Base-by-base conservation (phyloP, 2,329 filamentous ascomycete genomes). In the Raffaelea ambrosiae region DNA sequence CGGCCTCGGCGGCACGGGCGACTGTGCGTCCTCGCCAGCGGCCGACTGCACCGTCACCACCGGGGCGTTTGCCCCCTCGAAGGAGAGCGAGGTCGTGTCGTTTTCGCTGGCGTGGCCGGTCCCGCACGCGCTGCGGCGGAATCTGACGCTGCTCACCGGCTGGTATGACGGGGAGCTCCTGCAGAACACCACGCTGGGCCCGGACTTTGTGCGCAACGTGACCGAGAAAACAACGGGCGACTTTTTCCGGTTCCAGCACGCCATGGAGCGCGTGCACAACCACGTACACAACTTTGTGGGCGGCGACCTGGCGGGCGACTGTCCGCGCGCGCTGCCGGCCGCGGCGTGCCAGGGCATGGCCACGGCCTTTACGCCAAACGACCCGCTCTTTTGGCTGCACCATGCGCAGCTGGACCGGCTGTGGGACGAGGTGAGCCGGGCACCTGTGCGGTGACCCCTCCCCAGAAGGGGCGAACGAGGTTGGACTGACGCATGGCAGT, bases 41-140 rank as follows among this genome's bases (percentile, higher is more conserved):
- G 43, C 43, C 8, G 43, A 44, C 19, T 44, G 43, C 11, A 44
- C 20, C 43, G 43, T 44, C 33, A 44, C 43, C 43, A 44, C 43
- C 2, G 43, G 43, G 9, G 43, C 43, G 3, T 44, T 44, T 44
- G 29, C 43, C 18, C 29, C 29, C 13, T 44, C 43, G n/a, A 22
- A 14, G 8, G 18, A 38, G 9, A 33, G 16, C 9, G 16, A 33
- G 31, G 31, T 9, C 23, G 41, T n/a, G 3, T 14, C 18, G n/a
- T 44, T 44, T 21, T n/a, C 3, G 19, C 43, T 44, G 2, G 18
- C 43, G 14, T 44, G 43, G 43, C 43, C 43, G 43, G n/a, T 44
- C 11, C 29, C 29, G 4, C 43, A 44, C n/a, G 16, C 10, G 18
- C 43, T 44, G 43, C 7, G 43, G n/a, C 21, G 43, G 33, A 44